Base-by-base conservation (phyloP, 2,329 filamentous ascomycete genomes). In the Apiospora koreana region DNA sequence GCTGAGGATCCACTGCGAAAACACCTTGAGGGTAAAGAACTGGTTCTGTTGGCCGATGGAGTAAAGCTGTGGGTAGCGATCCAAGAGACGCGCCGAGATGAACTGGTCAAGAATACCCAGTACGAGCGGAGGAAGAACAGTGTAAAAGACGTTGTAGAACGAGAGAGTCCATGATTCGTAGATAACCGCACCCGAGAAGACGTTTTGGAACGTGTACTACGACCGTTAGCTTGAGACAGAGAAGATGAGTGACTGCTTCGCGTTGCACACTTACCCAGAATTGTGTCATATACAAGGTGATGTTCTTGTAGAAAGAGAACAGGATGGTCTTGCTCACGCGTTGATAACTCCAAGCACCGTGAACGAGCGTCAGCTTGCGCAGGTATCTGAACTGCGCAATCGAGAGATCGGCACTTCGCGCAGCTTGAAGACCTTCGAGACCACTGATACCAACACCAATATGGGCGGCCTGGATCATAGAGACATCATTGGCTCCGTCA, bases 291-390 rank as follows among this genome's bases (percentile, higher is more conserved):
- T 98, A 99, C 72, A 99, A 86, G 25, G 95, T 92, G 75, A 98
- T 98, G 83, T 99, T 99, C 87, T 99, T 99, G 87, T 99, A 99
- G 81, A 98, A 99, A 8, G 96, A 98, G 83, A 97, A 99, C 73
- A 99, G 83, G 77, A 99, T 98, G 71, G 97, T 94, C 84, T 97
- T 97, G 87, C 93, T 95, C 79, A 99, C 92, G 71, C 96, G 93
- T 80, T 98, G 95, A 80, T 99, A 99, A 79, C 94, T 97, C 96
- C 96, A 99, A 7, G 95, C 92, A 31, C 96, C 96, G 79, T 99
- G 96, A 14, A 99, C 96, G 35, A 99, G 88, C 38, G 98, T 88
- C 69, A 99, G 86, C 83, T 99, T 99, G 75, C 94, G 93, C 67
- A 99, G 88, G 82, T 92, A 99, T 70, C 95, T 91, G 86, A 99